Base-by-base conservation (phyloP, 495 filamentous ascomycete species). In the Hypomontagnella submonticulosa region DNA sequence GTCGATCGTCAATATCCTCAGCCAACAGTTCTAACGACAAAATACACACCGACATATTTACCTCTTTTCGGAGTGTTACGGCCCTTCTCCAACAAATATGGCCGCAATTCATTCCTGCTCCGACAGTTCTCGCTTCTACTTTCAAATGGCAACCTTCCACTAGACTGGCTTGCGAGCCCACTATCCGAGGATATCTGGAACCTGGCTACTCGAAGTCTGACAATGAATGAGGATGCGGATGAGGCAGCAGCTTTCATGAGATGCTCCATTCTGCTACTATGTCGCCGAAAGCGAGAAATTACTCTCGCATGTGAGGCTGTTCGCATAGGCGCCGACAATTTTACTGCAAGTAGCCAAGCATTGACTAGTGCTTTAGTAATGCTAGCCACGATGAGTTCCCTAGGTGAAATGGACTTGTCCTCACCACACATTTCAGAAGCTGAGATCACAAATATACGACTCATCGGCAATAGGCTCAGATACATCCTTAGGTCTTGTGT, bases 91-190 rank as follows among this genome's bases (percentile, higher is more conserved):
- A 61, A 66, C 5, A 60, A 76, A 18, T 67, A 70, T 9, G 57
- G 44, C 1, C 67, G 66, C 6, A 52, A 48, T 10, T 57, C 67
- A 4, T 76, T 79, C 57, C 58, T 73, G 18, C 70, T 76, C 19
- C 71, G 76, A 23, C 73, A 79, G 47, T 63, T 81, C 48, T 67
- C 73, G 0, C 44, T 50, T 1, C 44, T 84, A 13, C 47, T 85
- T 38, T 66, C 61, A 3, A 57, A 62, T 23, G 73, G 66, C 1
- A 46, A 61, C 13, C 63, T 85, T 27, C 78, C 81, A 0, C 44
- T 67, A 19, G 69, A 76, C 11, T 83, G 82, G 83, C 57, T 84
- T 15, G 69, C 80, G 11, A 80, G 75, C 2, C 72, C 58, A 48
- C 71, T 72, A 9, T 81, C 82, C 59, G 61, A 71, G 9, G 47